Evolutionary conservation across 345 rosid genomes (phyloP), one percentile per base, ranked within the genome.

Genomic region (Nephelium lappaceum): DNA sequence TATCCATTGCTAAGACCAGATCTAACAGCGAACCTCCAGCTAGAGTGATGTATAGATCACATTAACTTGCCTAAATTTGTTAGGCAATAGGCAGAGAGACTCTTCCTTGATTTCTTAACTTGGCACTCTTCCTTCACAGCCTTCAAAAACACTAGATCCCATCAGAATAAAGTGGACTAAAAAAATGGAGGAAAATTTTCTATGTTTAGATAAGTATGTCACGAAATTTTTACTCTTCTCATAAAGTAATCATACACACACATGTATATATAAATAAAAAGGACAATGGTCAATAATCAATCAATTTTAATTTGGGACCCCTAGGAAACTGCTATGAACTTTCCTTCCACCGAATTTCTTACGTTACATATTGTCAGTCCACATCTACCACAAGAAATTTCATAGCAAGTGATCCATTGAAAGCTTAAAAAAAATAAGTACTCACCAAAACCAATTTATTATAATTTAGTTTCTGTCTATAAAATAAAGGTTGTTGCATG

Each of bases 251-350:
- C 4, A 18, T n/a, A 19, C 2, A 57, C 55, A 49, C 18, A n/a
- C 11, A 0, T 57, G 3, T 57, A 11, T n/a, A 57, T 57, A 25
- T 75, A 41, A 18, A 27, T 14, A 19, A 15, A 31, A 31, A 45
- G 58, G 7, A 64, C 62, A 31, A 8, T 42, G 9, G 41, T 51
- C 57, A 60, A 9, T 11, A 11, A 24, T 23, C 68, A 76, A 25
- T 53, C 53, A 66, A 51, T 15, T 15, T 57, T 16, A 51, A 4
- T 15, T 57, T 15, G 38, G 80, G 84, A 3, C 71, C 85, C 79
- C 9, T 0, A 70, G 76, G 90, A 87, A 87, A 60, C 18, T 87
- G 69, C 88, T 72, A 24, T 69, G 88, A 81, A 85, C 6, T 62
- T 87, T 83, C 82, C 82, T 61, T 18, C 8, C 65, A 38, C 72